Base-by-base conservation (phyloP, 2,329 filamentous ascomycete genomes). In the Pseudocercospora ulei region DNA sequence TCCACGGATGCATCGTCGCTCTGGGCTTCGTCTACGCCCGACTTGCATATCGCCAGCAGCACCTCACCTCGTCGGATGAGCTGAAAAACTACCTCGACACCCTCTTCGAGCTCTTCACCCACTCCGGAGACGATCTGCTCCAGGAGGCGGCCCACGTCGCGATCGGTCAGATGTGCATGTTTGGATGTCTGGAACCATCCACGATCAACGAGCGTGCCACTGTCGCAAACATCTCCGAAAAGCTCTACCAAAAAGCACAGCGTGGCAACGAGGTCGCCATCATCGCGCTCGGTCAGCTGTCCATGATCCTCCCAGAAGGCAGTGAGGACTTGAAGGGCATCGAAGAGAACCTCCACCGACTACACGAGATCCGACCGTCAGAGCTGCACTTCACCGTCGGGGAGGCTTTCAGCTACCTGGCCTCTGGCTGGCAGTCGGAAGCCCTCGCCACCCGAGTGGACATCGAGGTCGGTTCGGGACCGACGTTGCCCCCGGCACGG, bases 321-420 rank as follows among this genome's bases (percentile, higher is more conserved):
- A 56, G 62, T 1, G 53, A 59, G 2, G 52, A 60, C 1, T 59
- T 82, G 1, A 63, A 63, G 1, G 63, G 69, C 6, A 72, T 93
- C 4, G 62, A 85, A 7, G 69, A 76, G 7, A 76, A 74, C 17
- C 65, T 96, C 0, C 82, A 87, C 56, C 71, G 71, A 6, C 67
- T 96, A 2, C 81, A 92, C 52, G 86, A 94, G 56, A 75, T 90
- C 27, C 83, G 83, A 50, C 80, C 86, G 51, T 75, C 82, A 0
- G 88, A 96, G 58, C 73, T 87, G 1, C 88, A 95, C 46, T 95
- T 98, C 57, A 76, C 85, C 0, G 77, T 93, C 17, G 90, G 90
- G 8, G 87, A 94, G 58, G 85, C 90, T 7, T 72, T 96, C 37
- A 80, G 82, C 30, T 82, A 82, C 30, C 74, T 81, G 4, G 73